Percentiles rank a stretch among this genome's conserved stretches.
phyloP scores from a whole-genome alignment of 495 filamentous ascomycete species.

The Trichoderma erinaceum region DNA sequence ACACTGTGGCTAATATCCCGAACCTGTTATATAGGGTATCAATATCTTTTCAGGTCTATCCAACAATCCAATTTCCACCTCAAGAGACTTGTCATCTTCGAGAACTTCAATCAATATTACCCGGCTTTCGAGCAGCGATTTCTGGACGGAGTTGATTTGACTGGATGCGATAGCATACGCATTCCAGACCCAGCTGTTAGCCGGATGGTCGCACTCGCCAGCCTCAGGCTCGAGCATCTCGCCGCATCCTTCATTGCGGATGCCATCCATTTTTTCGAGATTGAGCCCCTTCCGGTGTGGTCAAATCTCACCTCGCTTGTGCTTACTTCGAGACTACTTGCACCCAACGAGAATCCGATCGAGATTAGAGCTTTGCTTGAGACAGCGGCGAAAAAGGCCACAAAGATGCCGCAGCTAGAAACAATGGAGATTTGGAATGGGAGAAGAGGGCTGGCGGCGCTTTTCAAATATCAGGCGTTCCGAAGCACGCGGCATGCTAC shows the following conservation, averaged over 20 bases:
- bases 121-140: conserved; percentile 24
- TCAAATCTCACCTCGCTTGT: conserved; percentile 30
- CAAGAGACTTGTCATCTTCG: conserved; percentile 28
- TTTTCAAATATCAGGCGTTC: conserved; percentile 31
- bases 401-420: conserved; percentile 32
- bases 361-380: conserved; percentile 29
- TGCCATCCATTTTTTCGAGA: conserved; percentile 31
- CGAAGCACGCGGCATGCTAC: conserved; percentile 22
- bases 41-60: conserved; percentile 26
- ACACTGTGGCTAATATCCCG: conserved; percentile 19
- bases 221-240: conserved; percentile 32
- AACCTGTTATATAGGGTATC: conserved; percentile 19
- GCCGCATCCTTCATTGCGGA: conserved; percentile 34
- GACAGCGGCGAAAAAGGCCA: conserved; percentile 29
- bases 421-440: conserved; percentile 40
- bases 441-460: conserved; percentile 28
- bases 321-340: conserved; percentile 30
- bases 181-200: conserved; percentile 24
- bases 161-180: conserved; percentile 23
- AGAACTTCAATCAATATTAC: conserved; percentile 30
- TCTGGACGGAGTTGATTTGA: conserved; percentile 17
- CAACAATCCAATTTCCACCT: conserved; percentile 23
- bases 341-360: conserved; percentile 22
- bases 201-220: conserved; percentile 25
- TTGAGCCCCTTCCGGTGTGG: conserved; percentile 31